Conservation (phyloP, 768 basidiomycete species). For the Leccinum pellstonianum region DNA sequence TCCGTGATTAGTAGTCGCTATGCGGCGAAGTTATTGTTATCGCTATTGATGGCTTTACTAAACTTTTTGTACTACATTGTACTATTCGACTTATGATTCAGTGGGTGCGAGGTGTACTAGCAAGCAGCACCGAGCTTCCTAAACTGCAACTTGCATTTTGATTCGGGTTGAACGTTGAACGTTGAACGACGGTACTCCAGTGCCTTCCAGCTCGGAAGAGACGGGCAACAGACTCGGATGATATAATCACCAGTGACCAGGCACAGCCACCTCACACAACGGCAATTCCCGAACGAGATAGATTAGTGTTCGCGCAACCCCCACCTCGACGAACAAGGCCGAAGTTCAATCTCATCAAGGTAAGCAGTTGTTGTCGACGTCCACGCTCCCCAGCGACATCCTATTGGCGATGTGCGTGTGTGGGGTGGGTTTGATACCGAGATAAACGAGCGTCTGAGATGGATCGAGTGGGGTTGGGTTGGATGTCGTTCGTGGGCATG, state of each 20-base stretch:
- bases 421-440: not conserved
- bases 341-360: conserved; percentile 27
- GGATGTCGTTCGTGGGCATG: conserved; percentile 17
- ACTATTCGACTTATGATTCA: not conserved
- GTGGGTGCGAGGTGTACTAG: not conserved
- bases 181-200: too few species aligned
- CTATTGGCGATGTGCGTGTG: not conserved
- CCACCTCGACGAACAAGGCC: conserved; percentile 27
- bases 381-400: not conserved
- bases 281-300: conserved; percentile 25
- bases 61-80: conserved; percentile 4
- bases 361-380: conserved; percentile 11
- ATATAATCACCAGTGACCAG: not conserved
- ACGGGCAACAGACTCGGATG: too few species aligned
- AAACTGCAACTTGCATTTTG: not conserved
- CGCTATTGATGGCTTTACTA: conserved; percentile 8
- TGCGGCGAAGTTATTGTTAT: conserved; percentile 13
- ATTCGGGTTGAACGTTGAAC: not conserved
- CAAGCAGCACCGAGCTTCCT: not conserved
- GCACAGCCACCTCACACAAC: conserved; percentile 25
- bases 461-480: conserved; percentile 20
- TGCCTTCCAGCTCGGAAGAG: too few species aligned
- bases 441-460: conserved; percentile 7
- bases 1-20: not conserved
- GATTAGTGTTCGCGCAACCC: not conserved